Percentiles rank a stretch among this genome's conserved stretches.
phyloP scores from a whole-genome alignment of 2,329 filamentous ascomycete genomes.

The Sarocladium kiliense region DNA sequence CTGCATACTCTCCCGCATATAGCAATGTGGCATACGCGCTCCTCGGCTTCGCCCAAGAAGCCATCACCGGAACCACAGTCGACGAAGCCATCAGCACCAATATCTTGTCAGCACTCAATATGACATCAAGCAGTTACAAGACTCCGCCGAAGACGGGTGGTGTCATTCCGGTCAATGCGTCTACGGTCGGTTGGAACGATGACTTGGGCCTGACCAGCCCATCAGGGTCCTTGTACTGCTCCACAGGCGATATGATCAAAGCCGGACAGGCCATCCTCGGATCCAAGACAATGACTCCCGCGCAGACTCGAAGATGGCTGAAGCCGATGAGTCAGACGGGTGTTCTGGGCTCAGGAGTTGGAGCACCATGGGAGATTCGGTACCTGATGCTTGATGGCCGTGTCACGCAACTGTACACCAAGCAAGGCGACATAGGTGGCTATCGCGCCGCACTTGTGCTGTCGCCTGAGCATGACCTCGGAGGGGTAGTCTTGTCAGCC shows the following conservation, averaged over 20 bases:
- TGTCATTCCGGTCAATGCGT: constrained; percentile 15
- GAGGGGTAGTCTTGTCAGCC: constrained; percentile 26
- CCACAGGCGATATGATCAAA: constrained; percentile 25
- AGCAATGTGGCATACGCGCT: constrained; percentile 31
- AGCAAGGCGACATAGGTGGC: constrained; percentile 28
- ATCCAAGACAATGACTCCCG: constrained; percentile 24
- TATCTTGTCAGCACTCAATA: constrained; percentile 24
- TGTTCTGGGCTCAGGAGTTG: constrained; percentile 25
- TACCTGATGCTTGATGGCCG: constrained; percentile 19
- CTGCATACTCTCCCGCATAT: constrained; percentile 27
- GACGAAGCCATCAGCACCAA: constrained; percentile 20
- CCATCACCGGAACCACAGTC: constrained; percentile 29
- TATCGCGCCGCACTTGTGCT: constrained; percentile 31
- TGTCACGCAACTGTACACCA: constrained; percentile 34
- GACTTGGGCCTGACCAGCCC: constrained; percentile 17
- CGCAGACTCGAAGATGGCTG: constrained; percentile 31
- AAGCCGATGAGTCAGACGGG: constrained; percentile 29
- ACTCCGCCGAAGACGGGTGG: constrained; percentile 15
- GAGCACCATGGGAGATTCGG: constrained; percentile 38
- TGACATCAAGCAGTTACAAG: constrained; percentile 23
- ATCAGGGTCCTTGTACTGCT: constrained; percentile 23
- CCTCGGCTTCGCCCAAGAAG: constrained; percentile 32
- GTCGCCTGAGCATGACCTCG: constrained; percentile 34
- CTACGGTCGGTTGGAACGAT: constrained; percentile 17
- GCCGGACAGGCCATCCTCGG: constrained; percentile 31